These are phyloP conservation scores for Fusarium dimerum DNA, from an alignment of 2,329 filamentous ascomycete species.

Conservation along the genomic window DNA sequence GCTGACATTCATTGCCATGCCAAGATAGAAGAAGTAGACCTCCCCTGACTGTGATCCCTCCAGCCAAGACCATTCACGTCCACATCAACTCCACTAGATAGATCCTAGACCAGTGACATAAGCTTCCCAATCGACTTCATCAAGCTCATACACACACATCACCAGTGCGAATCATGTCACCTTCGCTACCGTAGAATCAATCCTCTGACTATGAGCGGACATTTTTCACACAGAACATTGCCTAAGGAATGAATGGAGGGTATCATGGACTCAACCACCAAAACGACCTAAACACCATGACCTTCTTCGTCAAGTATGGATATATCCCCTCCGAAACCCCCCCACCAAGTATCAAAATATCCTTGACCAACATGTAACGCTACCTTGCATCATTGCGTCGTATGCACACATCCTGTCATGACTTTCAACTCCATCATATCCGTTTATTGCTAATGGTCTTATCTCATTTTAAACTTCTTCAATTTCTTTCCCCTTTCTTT, in stretches of 20 bases:
- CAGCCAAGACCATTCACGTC: too few species aligned
- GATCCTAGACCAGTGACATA: too few species aligned
- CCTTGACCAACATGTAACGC: background rate
- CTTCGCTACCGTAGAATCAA: too few species aligned
- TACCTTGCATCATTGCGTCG: background rate
- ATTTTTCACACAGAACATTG: background rate
- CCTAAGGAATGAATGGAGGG: conserved; percentile 11
- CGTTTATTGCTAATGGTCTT: background rate
- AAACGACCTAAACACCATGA: background rate
- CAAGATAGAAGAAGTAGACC: too few species aligned
- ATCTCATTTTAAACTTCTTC: background rate
- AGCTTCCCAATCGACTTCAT: too few species aligned
- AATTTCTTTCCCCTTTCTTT: background rate
- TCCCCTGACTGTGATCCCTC: too few species aligned
- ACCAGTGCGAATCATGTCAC: background rate
- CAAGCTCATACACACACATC: background rate
- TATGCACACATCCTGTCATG: background rate
- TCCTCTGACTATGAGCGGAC: background rate
- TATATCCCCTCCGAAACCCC: too few species aligned
- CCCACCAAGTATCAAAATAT: background rate
- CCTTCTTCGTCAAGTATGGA: too few species aligned
- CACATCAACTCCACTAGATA: too few species aligned
- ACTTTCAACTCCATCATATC: background rate
- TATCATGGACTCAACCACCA: conserved; percentile 27
- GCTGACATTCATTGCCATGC: too few species aligned